Conservation (phyloP, 257 asterid genomes). For the Solanum habrochaites region DNA sequence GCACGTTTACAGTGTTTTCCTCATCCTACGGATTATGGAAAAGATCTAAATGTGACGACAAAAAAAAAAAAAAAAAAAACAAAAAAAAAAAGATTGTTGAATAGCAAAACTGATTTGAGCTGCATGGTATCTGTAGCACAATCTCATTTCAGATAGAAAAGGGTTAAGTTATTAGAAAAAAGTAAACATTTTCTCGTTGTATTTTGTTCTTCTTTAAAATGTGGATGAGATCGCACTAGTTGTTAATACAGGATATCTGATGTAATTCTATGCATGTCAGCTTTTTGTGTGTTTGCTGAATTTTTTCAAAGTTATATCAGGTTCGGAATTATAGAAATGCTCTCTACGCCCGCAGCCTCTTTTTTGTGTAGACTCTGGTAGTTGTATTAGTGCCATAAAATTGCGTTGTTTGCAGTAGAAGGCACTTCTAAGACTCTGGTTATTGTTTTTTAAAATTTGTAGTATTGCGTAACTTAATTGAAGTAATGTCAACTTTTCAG, state of each 20-base stretch:
- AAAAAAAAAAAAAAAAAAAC: no score
- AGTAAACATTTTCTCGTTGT: constrained; percentile 15
- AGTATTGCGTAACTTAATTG: no score
- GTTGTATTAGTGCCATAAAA: no score
- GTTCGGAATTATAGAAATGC: not conserved
- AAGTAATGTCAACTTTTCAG: no score
- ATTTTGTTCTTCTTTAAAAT: constrained; percentile 15
- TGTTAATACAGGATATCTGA: constrained; percentile 28
- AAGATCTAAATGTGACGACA: constrained; percentile 2
- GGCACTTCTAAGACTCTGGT: no score
- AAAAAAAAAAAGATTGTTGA: no score
- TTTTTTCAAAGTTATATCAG: not conserved
- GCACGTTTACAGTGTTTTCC: constrained; percentile 98
- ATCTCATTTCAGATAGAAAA: constrained; percentile 40
- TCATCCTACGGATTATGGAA: constrained; percentile 45
- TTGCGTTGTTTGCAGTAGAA: no score
- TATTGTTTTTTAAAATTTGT: no score
- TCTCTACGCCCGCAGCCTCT: not conserved
- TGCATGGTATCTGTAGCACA: constrained; percentile 34
- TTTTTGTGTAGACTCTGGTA: no score
- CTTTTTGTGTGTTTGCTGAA: not conserved
- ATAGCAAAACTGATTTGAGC: constrained; percentile 6
- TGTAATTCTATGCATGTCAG: constrained; percentile 21
- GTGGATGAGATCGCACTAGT: no score
- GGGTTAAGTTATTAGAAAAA: constrained; percentile 23